These are phyloP conservation scores for Athelia psychrophila DNA, from an alignment of 1,284 basidiomycete species.

Conservation along the genomic window DNA sequence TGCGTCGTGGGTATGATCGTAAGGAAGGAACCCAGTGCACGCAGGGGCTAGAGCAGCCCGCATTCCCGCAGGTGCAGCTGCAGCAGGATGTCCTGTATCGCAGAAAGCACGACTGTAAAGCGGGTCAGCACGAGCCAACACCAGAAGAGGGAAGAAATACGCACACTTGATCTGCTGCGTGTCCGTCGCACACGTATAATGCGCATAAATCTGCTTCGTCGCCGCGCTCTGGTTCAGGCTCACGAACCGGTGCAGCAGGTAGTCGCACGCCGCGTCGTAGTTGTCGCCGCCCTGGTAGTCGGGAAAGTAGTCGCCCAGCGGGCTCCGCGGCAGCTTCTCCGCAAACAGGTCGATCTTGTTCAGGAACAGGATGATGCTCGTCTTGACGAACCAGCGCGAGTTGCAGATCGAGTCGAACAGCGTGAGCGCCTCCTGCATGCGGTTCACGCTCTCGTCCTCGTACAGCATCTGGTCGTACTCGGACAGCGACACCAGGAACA, in stretches of 20 bases:
- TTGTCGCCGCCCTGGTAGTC: slow-evolving; percentile 79
- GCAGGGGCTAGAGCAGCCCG: slow-evolving; percentile 78
- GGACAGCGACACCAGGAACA: slow-evolving; percentile 90
- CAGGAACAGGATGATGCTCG: slow-evolving; percentile 85
- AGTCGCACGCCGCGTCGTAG: slow-evolving; percentile 86
- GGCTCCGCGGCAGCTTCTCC: slow-evolving; percentile 88
- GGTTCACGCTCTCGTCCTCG: slow-evolving; percentile 92
- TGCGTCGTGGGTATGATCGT: no score
- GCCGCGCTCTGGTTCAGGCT: slow-evolving; percentile 84
- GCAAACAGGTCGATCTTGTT: slow-evolving; percentile 98
- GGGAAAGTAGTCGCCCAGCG: slow-evolving; percentile 88
- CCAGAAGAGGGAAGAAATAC: slow-evolving; percentile 20
- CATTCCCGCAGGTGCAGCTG: slow-evolving; percentile 85
- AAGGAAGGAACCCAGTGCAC: no score
- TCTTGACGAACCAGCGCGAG: slow-evolving; percentile 91
- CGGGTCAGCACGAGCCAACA: slow-evolving; percentile 1
- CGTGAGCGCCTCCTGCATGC: slow-evolving; percentile 95
- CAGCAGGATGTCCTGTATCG: slow-evolving; percentile 80
- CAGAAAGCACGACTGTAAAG: slow-evolving; percentile 68
- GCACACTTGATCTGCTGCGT: slow-evolving; percentile 87
- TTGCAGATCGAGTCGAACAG: slow-evolving; percentile 98
- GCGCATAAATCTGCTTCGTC: slow-evolving; percentile 85
- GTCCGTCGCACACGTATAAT: slow-evolving; percentile 89
- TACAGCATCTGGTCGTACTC: slow-evolving; percentile 96
- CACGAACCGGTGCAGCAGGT: slow-evolving; percentile 85